Percentiles rank a stretch among this genome's conserved stretches.
These are phyloP conservation scores for Coemansia sp. DNA, from an alignment of 192 early-diverging fungal species.

Conservation along the genomic window DNA sequence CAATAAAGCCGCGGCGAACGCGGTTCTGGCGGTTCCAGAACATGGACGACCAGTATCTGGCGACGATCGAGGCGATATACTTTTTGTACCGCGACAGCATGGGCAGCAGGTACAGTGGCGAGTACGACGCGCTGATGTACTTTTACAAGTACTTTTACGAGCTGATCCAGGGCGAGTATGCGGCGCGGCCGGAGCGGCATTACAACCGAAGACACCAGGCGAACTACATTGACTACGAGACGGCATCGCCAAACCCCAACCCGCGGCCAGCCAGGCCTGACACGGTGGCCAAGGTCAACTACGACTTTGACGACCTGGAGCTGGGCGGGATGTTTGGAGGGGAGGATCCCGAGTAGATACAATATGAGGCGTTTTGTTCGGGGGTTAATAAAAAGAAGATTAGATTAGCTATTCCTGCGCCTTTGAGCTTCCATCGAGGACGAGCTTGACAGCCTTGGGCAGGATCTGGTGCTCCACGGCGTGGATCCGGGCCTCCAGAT, in stretches of 20 bases:
- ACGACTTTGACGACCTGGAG: constrained; percentile 34
- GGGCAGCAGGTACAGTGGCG: constrained; percentile 61
- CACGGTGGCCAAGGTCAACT: constrained; percentile 28
- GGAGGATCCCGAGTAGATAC: background rate
- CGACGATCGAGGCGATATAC: constrained; percentile 96
- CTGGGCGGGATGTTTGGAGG: constrained; percentile 14
- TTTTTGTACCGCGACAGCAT: constrained; percentile 86
- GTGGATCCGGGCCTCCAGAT: constrained; percentile 89
- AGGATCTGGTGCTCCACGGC: constrained; percentile 83
- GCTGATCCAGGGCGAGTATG: constrained; percentile 78
- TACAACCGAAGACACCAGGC: constrained; percentile 59
- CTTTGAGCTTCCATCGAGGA: constrained; percentile 13
- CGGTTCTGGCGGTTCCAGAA: constrained; percentile 92
- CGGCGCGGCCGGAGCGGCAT: constrained; percentile 52
- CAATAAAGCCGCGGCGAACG: constrained; percentile 71
- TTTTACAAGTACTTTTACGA: constrained; percentile 92
- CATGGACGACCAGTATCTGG: constrained; percentile 68
- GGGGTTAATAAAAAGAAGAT: too few species aligned
- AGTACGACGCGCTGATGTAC: constrained; percentile 86
- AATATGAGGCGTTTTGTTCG: too few species aligned
- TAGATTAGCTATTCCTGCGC: background rate
- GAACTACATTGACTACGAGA: constrained; percentile 61
- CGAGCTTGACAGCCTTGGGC: constrained; percentile 65
- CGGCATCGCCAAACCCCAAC: constrained; percentile 8
- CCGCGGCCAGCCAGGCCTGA: constrained; percentile 14